These are phyloP conservation scores for Rhexocercosporidium sp. DNA, from an alignment of 2,329 filamentous ascomycete genomes.

Conservation along the genomic window DNA sequence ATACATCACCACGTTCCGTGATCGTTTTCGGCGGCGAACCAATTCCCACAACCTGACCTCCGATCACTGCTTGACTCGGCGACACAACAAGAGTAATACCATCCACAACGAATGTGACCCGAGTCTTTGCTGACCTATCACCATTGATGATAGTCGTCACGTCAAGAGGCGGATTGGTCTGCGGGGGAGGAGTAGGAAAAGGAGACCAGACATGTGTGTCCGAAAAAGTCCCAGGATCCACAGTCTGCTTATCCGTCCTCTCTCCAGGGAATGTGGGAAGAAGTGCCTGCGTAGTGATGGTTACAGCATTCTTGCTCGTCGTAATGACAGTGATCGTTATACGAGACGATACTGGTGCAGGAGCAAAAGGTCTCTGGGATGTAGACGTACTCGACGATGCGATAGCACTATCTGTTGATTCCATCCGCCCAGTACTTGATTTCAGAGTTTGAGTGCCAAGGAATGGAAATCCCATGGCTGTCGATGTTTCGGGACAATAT, in stretches of 20 bases:
- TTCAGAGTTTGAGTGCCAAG: background rate
- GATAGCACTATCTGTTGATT: constrained; percentile 9
- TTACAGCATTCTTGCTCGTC: constrained; percentile 35
- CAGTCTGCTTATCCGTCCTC: constrained; percentile 13
- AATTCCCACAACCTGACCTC: constrained; percentile 32
- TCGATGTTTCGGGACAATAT: constrained; percentile 23
- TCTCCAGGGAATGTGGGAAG: constrained; percentile 22
- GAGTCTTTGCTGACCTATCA: constrained; percentile 6
- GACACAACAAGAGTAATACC: constrained; percentile 32
- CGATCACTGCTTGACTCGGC: constrained; percentile 33
- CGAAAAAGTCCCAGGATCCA: background rate
- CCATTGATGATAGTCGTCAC: constrained; percentile 14
- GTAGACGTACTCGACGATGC: background rate
- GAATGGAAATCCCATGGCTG: background rate
- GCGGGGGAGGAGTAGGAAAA: background rate
- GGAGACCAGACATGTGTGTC: constrained; percentile 9
- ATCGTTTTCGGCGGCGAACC: constrained; percentile 23
- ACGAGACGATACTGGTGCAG: background rate
- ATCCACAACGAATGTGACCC: constrained; percentile 23
- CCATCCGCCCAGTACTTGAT: background rate
- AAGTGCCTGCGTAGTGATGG: constrained; percentile 25
- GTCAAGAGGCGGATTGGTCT: constrained; percentile 6
- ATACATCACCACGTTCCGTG: constrained; percentile 34
- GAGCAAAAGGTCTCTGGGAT: background rate
- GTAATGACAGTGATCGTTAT: constrained; percentile 29